A percentile compares a stretch with the other conserved stretches of the same genome.
Evolutionary conservation across 495 filamentous ascomycete genomes (phyloP).

Genomic region (Tuber microsphaerosporum): DNA sequence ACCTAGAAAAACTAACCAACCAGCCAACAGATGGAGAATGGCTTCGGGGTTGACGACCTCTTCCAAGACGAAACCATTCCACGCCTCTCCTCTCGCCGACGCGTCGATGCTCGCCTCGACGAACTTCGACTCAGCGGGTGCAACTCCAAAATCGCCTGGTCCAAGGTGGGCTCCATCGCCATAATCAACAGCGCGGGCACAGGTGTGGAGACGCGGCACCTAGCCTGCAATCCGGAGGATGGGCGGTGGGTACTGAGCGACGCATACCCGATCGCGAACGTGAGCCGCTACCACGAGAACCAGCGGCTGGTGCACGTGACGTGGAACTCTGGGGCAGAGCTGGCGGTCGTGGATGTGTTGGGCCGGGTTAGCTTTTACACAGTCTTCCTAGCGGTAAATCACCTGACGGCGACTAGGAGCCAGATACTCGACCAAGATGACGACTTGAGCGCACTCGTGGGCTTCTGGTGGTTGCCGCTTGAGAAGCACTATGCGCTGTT

Average conservation of each 20-base stretch:
- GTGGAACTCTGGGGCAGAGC: slow-evolving; percentile 40
- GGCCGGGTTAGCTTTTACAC: slow-evolving; percentile 39
- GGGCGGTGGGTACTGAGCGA: slow-evolving; percentile 74
- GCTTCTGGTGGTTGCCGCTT: slow-evolving; percentile 41
- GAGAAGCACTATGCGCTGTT: slow-evolving; percentile 38
- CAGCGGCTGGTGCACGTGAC: slow-evolving; percentile 39
- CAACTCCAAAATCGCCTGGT: slow-evolving; percentile 82
- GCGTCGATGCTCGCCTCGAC: slow-evolving; percentile 54
- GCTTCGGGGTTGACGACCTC: slow-evolving; percentile 36
- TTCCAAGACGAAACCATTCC: slow-evolving; percentile 36
- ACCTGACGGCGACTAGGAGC: slow-evolving; percentile 26
- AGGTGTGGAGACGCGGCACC: slow-evolving; percentile 60
- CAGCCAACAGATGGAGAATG: slow-evolving; percentile 23
- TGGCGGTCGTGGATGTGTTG: slow-evolving; percentile 40
- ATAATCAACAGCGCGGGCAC: slow-evolving; percentile 65
- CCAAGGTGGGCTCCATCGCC: slow-evolving; percentile 78
- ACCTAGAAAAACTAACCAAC: background rate
- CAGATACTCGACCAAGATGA: slow-evolving; percentile 36
- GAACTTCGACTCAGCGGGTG: slow-evolving; percentile 73
- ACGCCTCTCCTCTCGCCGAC: slow-evolving; percentile 20
- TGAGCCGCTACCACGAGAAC: slow-evolving; percentile 37
- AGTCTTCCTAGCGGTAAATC: slow-evolving; percentile 38
- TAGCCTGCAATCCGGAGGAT: slow-evolving; percentile 61
- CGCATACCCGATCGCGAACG: slow-evolving; percentile 38
- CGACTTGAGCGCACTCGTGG: slow-evolving; percentile 38